These are phyloP conservation scores for Kuraishia floccosa DNA, from an alignment of 805 yeast genomes.

Conservation along the genomic window DNA sequence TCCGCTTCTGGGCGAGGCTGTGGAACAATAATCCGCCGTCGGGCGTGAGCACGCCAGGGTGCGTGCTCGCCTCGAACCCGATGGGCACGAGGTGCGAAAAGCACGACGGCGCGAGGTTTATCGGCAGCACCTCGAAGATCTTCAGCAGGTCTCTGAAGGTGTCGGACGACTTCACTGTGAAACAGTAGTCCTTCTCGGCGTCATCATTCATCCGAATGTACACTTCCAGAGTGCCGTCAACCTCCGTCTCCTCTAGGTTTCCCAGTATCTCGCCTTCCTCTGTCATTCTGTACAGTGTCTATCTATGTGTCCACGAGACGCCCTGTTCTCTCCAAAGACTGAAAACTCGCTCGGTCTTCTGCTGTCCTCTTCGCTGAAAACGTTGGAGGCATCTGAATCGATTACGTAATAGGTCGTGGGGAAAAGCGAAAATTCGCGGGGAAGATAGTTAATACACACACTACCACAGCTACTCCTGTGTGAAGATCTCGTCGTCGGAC, in stretches of 20 bases:
- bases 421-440: not conserved
- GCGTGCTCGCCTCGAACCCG: constrained; percentile 48
- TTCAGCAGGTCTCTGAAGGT: constrained; percentile 47
- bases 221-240: constrained; percentile 21
- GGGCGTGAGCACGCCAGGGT: constrained; percentile 76
- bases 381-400: too few species aligned
- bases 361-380: too few species aligned
- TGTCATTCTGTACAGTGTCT: too few species aligned
- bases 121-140: constrained; percentile 57
- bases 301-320: too few species aligned
- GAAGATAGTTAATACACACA: too few species aligned
- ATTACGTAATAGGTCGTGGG: constrained; percentile 16
- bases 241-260: too few species aligned
- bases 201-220: constrained; percentile 82
- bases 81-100: constrained; percentile 57
- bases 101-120: constrained; percentile 69
- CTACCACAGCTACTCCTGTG: too few species aligned
- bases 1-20: constrained; percentile 37
- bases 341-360: too few species aligned
- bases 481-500: too few species aligned
- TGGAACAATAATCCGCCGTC: constrained; percentile 73
- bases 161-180: constrained; percentile 51
- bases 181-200: constrained; percentile 80
- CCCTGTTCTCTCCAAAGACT: too few species aligned
- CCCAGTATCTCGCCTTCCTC: too few species aligned